A percentile compares a stretch with the other conserved stretches of the same genome.
These are phyloP conservation scores for Trypanosoma caninum DNA, from an alignment of 208 protist genomes.

Conservation along the genomic window DNA sequence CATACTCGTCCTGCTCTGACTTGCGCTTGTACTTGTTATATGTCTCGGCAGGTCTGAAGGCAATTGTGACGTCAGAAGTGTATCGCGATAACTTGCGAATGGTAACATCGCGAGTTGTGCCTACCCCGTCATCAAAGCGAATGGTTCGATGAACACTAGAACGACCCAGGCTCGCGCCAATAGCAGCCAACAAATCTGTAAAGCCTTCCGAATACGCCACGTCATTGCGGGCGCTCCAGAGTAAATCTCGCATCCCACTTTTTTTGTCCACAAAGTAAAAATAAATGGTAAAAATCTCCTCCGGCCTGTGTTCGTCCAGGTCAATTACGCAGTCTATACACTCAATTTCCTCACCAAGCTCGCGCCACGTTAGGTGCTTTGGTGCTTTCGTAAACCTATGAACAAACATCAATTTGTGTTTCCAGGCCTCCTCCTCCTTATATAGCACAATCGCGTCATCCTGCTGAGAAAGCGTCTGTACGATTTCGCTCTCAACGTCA, in stretches of 20 bases:
- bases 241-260: conserved; percentile 58
- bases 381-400: conserved; percentile 85
- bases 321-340: conserved; percentile 88
- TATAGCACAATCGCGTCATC: conserved; percentile 72
- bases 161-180: conserved; percentile 78
- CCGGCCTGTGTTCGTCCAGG: conserved; percentile 80
- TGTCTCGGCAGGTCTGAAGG: conserved; percentile 70
- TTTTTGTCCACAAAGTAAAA: conserved; percentile 85
- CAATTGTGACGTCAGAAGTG: conserved; percentile 79
- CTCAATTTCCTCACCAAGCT: conserved; percentile 87
- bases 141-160: conserved; percentile 86
- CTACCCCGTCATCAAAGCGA: conserved; percentile 79
- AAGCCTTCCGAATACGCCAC: conserved; percentile 82
- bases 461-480: conserved; percentile 46
- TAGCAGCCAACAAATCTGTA: conserved; percentile 77
- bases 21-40: conserved; percentile 85
- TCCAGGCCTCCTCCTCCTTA: conserved; percentile 80
- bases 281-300: conserved; percentile 83
- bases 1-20: conserved; percentile 74
- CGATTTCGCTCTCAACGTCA: conserved; percentile 82
- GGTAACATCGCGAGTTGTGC: conserved; percentile 68
- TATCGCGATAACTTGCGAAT: conserved; percentile 84
- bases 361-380: conserved; percentile 85
- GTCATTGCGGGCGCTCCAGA: conserved; percentile 82
- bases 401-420: conserved; percentile 88